Conservation (phyloP, 1,284 basidiomycete species). For the Megacollybia platyphylla region DNA sequence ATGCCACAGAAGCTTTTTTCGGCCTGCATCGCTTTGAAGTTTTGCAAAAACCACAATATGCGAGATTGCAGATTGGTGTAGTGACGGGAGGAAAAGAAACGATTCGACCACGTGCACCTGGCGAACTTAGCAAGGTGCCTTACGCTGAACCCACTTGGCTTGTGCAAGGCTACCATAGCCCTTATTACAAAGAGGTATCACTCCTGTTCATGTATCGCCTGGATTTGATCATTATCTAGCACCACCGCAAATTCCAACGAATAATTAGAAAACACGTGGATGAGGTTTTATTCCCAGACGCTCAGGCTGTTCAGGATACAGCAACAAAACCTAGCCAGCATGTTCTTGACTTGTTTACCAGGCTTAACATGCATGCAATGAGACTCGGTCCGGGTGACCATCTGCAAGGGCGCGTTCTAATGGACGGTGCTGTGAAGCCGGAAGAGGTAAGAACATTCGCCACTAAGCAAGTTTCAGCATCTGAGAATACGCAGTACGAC, state of each 20-base stretch:
- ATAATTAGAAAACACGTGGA: constrained; percentile 52
- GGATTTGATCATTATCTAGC: neutral
- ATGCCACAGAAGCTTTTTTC: constrained; percentile 84
- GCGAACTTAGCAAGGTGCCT: constrained; percentile 66
- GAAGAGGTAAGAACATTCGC: constrained; percentile 42
- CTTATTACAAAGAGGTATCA: constrained; percentile 66
- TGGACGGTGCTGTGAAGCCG: constrained; percentile 76
- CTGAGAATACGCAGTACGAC: constrained; percentile 32
- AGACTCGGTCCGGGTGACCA: constrained; percentile 84
- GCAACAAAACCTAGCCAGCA: constrained; percentile 69
- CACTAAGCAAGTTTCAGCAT: neutral
- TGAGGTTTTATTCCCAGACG: constrained; percentile 54
- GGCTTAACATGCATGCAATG: constrained; percentile 81
- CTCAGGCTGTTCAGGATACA: constrained; percentile 56
- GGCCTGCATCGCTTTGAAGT: constrained; percentile 87
- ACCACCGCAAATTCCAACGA: constrained; percentile 54
- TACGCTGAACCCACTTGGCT: constrained; percentile 91
- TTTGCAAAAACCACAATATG: constrained; percentile 70
- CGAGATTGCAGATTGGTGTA: constrained; percentile 70
- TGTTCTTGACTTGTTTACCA: constrained; percentile 49
- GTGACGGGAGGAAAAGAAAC: constrained; percentile 57
- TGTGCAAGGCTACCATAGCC: constrained; percentile 62
- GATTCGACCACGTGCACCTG: constrained; percentile 48
- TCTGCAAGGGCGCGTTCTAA: constrained; percentile 74
- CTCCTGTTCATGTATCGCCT: neutral